Conservation (phyloP, 2,329 filamentous ascomycete species). For the Sarocladium kiliense region DNA sequence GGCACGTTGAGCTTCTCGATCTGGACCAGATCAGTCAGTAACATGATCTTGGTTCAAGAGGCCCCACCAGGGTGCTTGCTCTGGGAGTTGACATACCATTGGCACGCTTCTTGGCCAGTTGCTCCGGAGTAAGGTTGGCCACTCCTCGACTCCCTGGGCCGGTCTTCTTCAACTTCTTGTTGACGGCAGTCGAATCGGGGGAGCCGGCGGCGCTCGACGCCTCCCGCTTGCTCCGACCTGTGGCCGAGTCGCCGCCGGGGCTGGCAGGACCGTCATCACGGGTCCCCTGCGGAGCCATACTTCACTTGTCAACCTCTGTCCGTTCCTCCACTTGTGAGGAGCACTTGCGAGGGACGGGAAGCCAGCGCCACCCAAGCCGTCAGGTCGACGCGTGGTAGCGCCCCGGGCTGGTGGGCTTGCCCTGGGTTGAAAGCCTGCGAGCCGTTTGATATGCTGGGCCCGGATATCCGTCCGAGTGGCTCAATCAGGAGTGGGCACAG, state of each 20-base stretch:
- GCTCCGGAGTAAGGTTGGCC: constrained; percentile 66
- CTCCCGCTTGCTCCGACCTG: constrained; percentile 10
- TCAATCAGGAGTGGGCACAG: background rate
- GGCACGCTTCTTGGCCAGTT: constrained; percentile 62
- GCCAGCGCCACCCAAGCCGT: background rate
- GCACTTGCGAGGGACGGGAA: background rate
- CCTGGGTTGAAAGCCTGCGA: background rate
- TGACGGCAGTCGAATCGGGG: constrained; percentile 12
- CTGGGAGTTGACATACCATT: constrained; percentile 39
- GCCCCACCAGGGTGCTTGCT: background rate
- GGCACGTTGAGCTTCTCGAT: constrained; percentile 79
- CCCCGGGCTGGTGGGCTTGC: background rate
- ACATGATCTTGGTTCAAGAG: background rate
- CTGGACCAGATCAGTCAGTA: constrained; percentile 34
- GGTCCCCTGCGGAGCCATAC: constrained; percentile 11
- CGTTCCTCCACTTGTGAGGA: background rate
- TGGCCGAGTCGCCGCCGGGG: constrained; percentile 11
- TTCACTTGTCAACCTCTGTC: background rate
- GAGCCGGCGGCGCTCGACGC: constrained; percentile 3
- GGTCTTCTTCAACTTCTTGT: constrained; percentile 40
- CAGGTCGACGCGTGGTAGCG: background rate
- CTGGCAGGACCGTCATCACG: constrained; percentile 9
- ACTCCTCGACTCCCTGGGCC: constrained; percentile 43
- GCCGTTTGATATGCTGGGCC: background rate
- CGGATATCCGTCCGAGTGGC: background rate